Evolutionary conservation across 2,329 filamentous ascomycete genomes (phyloP).

Genomic region (Parastagonospora avenae): DNA sequence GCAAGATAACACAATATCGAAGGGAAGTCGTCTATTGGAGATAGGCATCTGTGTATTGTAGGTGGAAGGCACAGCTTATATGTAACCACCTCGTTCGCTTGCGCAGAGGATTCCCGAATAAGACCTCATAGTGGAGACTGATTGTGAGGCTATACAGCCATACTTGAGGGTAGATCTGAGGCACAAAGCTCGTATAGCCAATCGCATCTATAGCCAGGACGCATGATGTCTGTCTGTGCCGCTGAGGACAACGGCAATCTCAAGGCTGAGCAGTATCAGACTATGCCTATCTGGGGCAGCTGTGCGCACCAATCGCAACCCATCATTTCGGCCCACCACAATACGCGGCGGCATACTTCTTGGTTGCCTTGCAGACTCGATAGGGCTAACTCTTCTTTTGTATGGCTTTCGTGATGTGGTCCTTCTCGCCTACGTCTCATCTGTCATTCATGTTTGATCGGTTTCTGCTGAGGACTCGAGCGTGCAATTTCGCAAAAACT

Average conservation of each 20-base stretch:
- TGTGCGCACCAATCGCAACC: conserved; percentile 24
- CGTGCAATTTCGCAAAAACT: too few relatives aligned
- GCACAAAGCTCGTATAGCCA: background rate
- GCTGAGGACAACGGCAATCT: background rate
- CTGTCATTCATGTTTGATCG: too few relatives aligned
- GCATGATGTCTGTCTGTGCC: too few relatives aligned
- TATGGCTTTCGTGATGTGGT: too few relatives aligned
- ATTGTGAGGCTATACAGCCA: conserved; percentile 6
- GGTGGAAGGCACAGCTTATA: conserved; percentile 10
- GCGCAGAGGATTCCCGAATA: conserved; percentile 9
- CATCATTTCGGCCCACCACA: background rate
- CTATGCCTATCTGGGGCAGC: conserved; percentile 18
- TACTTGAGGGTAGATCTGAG: background rate
- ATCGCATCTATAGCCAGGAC: background rate
- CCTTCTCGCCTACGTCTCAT: background rate
- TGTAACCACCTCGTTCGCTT: background rate
- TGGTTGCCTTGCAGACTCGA: background rate
- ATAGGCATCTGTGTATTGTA: background rate
- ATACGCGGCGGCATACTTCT: background rate
- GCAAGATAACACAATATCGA: background rate
- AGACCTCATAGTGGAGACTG: background rate
- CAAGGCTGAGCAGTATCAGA: background rate
- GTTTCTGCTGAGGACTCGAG: too few relatives aligned
- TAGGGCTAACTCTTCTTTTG: background rate
- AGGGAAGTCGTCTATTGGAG: too few relatives aligned